phyloP scores from a whole-genome alignment of 345 rosid genomes.

The Moricandia arvensis region DNA sequence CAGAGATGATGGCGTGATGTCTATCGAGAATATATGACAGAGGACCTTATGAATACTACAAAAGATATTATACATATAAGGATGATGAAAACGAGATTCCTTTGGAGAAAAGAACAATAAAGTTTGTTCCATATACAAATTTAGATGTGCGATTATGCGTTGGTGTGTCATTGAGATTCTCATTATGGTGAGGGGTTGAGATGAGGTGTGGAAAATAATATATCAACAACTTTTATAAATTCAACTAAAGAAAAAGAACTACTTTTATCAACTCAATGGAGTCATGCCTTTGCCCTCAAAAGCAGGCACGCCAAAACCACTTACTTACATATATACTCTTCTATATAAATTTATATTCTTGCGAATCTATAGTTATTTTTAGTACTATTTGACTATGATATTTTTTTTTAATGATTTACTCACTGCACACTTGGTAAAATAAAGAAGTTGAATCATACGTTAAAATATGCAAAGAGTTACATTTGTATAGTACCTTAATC shows the following conservation, averaged over 20 bases:
- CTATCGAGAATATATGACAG: not conserved
- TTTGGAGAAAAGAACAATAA: constrained; percentile 17
- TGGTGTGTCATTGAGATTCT: constrained; percentile 37
- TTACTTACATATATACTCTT: constrained; percentile 16
- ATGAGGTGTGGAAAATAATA: constrained; percentile 26
- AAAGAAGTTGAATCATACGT: constrained; percentile 6
- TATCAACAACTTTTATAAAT: constrained; percentile 26
- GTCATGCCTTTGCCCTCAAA: constrained; percentile 39
- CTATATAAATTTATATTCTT: not conserved
- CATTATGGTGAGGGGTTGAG: constrained; percentile 31
- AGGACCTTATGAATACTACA: not conserved
- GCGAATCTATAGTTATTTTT: constrained; percentile 1
- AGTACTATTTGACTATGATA: constrained; percentile 2
- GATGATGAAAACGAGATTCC: constrained; percentile 34
- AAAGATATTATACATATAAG: not conserved
- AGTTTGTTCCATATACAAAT: constrained; percentile 17
- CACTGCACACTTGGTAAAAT: constrained; percentile 16
- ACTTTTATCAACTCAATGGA: constrained; percentile 36
- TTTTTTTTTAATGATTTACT: constrained; percentile 16
- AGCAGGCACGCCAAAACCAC: constrained; percentile 37
- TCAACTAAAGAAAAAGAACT: constrained; percentile 12
- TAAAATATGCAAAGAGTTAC: constrained; percentile 5
- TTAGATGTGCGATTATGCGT: constrained; percentile 23
- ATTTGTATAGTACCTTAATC: not conserved
- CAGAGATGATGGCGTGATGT: constrained; percentile 1